Evolutionary conservation across 805 yeast species (phyloP).

Genomic region (Saccharomyces mikatae): DNA sequence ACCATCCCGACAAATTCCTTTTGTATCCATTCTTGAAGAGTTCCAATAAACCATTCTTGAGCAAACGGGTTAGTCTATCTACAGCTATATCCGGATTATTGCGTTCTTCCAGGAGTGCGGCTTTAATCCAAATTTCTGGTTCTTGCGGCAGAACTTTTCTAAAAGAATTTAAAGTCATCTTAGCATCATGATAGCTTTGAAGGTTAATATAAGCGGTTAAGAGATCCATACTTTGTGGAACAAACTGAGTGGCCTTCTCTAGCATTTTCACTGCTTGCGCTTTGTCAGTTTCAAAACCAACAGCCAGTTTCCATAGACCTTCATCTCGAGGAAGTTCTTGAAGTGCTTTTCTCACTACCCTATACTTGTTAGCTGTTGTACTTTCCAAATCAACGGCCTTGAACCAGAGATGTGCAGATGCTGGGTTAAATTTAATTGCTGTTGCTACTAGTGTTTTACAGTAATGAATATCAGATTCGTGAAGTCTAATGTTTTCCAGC

Average conservation of each 20-base stretch:
- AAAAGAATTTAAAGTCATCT: slow-evolving; percentile 49
- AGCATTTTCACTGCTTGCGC: slow-evolving; percentile 47
- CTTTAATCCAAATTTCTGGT: slow-evolving; percentile 58
- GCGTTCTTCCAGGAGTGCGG: slow-evolving; percentile 56
- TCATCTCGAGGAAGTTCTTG: slow-evolving; percentile 52
- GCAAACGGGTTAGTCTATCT: slow-evolving; percentile 11
- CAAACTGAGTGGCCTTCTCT: slow-evolving; percentile 56
- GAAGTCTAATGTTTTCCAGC: slow-evolving; percentile 69
- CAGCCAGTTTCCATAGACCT: slow-evolving; percentile 60
- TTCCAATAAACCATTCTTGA: slow-evolving; percentile 40
- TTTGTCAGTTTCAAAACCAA: slow-evolving; percentile 48
- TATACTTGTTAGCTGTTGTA: slow-evolving; percentile 43
- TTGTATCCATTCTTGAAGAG: slow-evolving; percentile 36
- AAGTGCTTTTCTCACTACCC: slow-evolving; percentile 63
- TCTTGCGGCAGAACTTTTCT: slow-evolving; percentile 44
- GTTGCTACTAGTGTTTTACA: slow-evolving; percentile 56
- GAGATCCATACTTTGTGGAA: slow-evolving; percentile 55
- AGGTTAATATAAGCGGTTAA: slow-evolving; percentile 54
- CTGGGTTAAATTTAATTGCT: slow-evolving; percentile 51
- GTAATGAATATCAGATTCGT: slow-evolving; percentile 34
- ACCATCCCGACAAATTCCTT: slow-evolving; percentile 42
- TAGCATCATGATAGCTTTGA: slow-evolving; percentile 39
- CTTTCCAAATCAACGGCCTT: slow-evolving; percentile 60
- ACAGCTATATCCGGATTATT: slow-evolving; percentile 39
- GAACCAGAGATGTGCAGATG: slow-evolving; percentile 62